Evolutionary conservation across 1,284 basidiomycete genomes (phyloP).

Genomic region (Marasmius sp.): DNA sequence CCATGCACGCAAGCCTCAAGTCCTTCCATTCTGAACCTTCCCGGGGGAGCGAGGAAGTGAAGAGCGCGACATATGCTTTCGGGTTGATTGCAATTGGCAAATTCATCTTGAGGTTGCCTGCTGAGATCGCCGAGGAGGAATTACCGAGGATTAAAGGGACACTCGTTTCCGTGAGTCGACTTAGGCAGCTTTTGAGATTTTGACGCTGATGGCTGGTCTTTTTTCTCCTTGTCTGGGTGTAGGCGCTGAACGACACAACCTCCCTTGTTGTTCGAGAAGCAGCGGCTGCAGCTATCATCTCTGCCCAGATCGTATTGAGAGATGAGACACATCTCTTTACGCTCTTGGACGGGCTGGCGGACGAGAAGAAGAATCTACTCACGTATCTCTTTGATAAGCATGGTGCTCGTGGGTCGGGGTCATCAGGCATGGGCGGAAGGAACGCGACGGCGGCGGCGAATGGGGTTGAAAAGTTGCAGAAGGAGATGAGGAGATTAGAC

Average conservation of each 20-base stretch:
- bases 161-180: slow-evolving; percentile 58
- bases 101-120: slow-evolving; percentile 74
- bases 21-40: slow-evolving; percentile 56
- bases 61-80: slow-evolving; percentile 71
- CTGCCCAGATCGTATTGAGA: slow-evolving; percentile 74
- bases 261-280: slow-evolving; percentile 79
- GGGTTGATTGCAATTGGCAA: slow-evolving; percentile 79
- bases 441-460: slow-evolving; percentile 8
- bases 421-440: too few relatives aligned
- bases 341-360: slow-evolving; percentile 74
- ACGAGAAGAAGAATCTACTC: slow-evolving; percentile 83
- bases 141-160: slow-evolving; percentile 71
- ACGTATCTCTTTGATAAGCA: slow-evolving; percentile 86
- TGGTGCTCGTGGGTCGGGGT: slow-evolving; percentile 53
- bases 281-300: slow-evolving; percentile 76
- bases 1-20: slow-evolving; percentile 68
- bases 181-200: background rate
- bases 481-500: slow-evolving; percentile 75
- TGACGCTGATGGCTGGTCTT: background rate
- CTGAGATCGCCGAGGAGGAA: slow-evolving; percentile 83
- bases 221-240: background rate
- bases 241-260: slow-evolving; percentile 71
- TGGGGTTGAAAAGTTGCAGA: slow-evolving; percentile 66
- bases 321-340: slow-evolving; percentile 80
- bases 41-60: slow-evolving; percentile 48